Conservation (phyloP, 345 rosid species). For the Euphorbia lathyris region DNA sequence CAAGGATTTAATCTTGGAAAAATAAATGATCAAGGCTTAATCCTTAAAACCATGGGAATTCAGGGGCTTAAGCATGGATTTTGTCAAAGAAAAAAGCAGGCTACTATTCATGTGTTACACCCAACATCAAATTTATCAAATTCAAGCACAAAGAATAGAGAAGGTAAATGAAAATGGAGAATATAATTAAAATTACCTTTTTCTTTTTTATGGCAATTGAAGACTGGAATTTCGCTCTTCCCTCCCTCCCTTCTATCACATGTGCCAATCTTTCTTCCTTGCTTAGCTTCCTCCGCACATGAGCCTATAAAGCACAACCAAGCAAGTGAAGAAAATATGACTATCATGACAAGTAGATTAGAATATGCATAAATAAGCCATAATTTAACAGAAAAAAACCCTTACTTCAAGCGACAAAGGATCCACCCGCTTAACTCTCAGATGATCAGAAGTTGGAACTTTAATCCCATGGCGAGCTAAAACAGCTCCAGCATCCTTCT, state of each 20-base stretch:
- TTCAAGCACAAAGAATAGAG: not conserved
- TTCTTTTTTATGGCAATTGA: constrained; percentile 77
- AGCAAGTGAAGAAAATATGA: not conserved
- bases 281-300: constrained; percentile 64
- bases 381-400: constrained; percentile 11
- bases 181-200: constrained; percentile 41
- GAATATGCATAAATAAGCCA: not conserved
- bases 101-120: not conserved
- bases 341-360: not conserved
- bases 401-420: constrained; percentile 90
- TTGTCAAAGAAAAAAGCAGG: too few relatives aligned
- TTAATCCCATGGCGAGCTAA: constrained; percentile 79
- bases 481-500: constrained; percentile 63
- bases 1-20: too few relatives aligned
- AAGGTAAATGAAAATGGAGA: not conserved
- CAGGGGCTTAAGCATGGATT: too few relatives aligned
- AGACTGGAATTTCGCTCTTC: constrained; percentile 62
- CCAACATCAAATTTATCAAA: not conserved
- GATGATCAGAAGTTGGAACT: constrained; percentile 68
- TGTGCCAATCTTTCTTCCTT: constrained; percentile 78
- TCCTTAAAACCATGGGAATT: too few relatives aligned
- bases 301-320: constrained; percentile 51
- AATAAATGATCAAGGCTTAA: too few relatives aligned
- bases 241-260: constrained; percentile 90
- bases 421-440: constrained; percentile 75